Base-by-base conservation (phyloP, 805 yeast genomes). In the Danielia reshetovae region DNA sequence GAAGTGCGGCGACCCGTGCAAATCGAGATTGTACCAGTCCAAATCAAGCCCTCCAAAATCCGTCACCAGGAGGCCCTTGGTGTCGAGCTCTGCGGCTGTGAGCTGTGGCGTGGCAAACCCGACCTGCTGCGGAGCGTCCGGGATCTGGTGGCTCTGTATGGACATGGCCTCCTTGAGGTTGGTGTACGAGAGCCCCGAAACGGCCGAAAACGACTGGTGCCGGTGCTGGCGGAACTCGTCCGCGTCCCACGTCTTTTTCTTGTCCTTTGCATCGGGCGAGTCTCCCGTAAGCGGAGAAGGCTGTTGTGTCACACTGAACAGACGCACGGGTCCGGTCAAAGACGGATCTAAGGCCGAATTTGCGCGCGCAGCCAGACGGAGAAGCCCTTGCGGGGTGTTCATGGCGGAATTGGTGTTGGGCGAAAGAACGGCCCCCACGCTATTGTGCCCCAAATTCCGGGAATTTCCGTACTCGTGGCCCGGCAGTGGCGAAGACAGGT, bases 91-190 rank as follows among this genome's bases (percentile, higher is more conserved):
- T 13, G 63, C 61, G 1, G 82, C 79, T 9, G 68, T 50, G 29
- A 78, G 50, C 55, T 86, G 95, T 3, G 95, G 96, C 1, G 94
- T 83, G 1, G 94, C 77, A 52, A 84, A 85, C 2, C 81, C 85
- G 17, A 83, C 88, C 49, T 83, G 87, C 28, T 71, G 72, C 2
- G 89, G 88, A 0, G 73, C 74, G 24, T 70, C 74, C 4, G 53
- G 69, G 33, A 74, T 38, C 30, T 47, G 55, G 29, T 48, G 59
- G 54, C 39, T 60, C 25, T 57, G 62, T 27, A 68, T 63, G 16
- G 51, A 40, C 22, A 50, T 29, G 3, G 68, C 64, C 29, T 74
- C 81, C 41, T 70, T 67, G 19, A 59, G 48, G n/a, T 72, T 72
- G 1, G 81, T 68, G 49, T 82, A 81, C 0, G 85, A 74, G 5